Conservation (phyloP, 176 grass and related monocot species). For the Poa pratensis region DNA sequence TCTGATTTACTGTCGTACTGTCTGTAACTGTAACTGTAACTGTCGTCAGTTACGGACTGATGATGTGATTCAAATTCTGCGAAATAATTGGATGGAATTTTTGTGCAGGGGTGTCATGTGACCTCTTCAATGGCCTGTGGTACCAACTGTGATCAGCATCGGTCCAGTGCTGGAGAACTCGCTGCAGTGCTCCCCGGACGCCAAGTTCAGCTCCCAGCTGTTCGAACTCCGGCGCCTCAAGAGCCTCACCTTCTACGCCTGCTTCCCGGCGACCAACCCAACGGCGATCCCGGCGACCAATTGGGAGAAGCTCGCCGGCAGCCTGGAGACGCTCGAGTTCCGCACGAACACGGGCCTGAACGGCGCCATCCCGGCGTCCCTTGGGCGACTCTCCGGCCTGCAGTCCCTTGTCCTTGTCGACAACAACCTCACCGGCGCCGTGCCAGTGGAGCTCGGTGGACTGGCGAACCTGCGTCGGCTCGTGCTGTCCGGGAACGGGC, state of each 20-base stretch:
- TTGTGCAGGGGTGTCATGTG: constrained; percentile 91
- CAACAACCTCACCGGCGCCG: constrained; percentile 61
- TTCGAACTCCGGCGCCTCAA: constrained; percentile 81
- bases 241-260: constrained; percentile 72
- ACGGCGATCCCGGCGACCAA: constrained; percentile 45
- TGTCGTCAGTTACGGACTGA: not conserved
- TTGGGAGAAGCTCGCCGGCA: constrained; percentile 71
- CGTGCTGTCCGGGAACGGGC: constrained; percentile 70
- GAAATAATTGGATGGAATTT: constrained; percentile 28
- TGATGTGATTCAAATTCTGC: not conserved
- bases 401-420: constrained; percentile 79
- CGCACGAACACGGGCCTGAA: constrained; percentile 67
- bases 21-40: not conserved
- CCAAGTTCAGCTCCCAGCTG: constrained; percentile 63
- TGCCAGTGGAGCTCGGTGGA: constrained; percentile 60
- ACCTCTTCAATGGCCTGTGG: constrained; percentile 84
- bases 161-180: constrained; percentile 94
- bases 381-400: constrained; percentile 66
- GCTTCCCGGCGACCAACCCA: constrained; percentile 60
- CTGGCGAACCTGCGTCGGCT: constrained; percentile 61
- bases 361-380: constrained; percentile 50
- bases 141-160: constrained; percentile 74
- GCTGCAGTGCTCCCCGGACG: constrained; percentile 57
- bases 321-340: constrained; percentile 74
- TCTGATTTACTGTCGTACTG: constrained; percentile 20